These are phyloP conservation scores for Ascocoryne sarcoides DNA, from an alignment of 2,329 filamentous ascomycete genomes.

Conservation along the genomic window DNA sequence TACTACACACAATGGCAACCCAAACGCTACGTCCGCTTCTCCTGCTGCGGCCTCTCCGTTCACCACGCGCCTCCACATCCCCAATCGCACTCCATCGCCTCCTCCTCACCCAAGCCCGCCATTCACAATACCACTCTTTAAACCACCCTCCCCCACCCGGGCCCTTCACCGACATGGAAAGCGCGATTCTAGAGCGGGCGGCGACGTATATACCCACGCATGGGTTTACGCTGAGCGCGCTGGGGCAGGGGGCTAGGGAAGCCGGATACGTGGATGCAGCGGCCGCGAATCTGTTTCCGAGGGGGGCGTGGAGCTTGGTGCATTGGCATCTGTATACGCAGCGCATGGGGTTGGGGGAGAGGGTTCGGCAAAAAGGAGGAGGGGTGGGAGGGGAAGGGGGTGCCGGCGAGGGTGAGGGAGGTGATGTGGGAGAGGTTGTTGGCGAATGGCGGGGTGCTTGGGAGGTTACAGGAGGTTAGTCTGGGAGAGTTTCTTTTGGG, in stretches of 20 bases:
- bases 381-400: neutral
- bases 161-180: conserved; percentile 61
- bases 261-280: conserved; percentile 82
- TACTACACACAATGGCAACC: conserved; percentile 8
- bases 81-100: too few species aligned
- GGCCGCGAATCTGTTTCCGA: conserved; percentile 64
- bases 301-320: conserved; percentile 74
- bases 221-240: conserved; percentile 69
- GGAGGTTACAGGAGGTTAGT: conserved; percentile 77
- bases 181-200: conserved; percentile 71
- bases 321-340: conserved; percentile 65
- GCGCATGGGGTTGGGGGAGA: conserved; percentile 49
- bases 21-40: too few species aligned
- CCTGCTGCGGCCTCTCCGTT: neutral
- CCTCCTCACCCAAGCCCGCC: neutral
- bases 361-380: too few species aligned
- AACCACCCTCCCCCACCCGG: conserved; percentile 51
- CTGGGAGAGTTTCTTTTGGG: too few species aligned
- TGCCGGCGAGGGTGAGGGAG: conserved; percentile 21
- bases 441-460: conserved; percentile 64
- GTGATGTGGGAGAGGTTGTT: conserved; percentile 54
- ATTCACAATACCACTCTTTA: conserved; percentile 55
- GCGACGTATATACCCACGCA: conserved; percentile 68
- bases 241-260: conserved; percentile 72
- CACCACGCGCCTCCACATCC: neutral